phyloP scores from a whole-genome alignment of 768 basidiomycete species.

The Amanita muscaria region DNA sequence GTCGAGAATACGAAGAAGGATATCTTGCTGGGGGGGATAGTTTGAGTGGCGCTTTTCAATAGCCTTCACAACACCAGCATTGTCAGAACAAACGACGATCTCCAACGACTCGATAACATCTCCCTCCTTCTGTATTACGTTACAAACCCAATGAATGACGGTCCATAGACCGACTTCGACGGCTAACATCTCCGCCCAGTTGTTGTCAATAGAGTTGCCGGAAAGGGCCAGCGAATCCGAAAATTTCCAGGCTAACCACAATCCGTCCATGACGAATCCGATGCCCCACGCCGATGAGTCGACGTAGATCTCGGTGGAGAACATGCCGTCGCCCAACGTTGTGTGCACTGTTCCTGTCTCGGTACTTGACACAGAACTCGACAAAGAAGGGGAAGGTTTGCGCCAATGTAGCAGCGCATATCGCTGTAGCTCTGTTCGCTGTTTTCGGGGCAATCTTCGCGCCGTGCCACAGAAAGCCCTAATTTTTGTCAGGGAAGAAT shows the following conservation, averaged over 20 bases:
- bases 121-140: slow-evolving; percentile 8
- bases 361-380: too few species aligned
- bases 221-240: neutral
- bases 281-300: too few species aligned
- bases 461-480: neutral
- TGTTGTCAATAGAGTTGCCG: slow-evolving; percentile 17
- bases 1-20: slow-evolving; percentile 5
- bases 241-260: too few species aligned
- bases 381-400: neutral
- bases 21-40: neutral
- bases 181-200: slow-evolving; percentile 36
- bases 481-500: neutral
- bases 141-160: too few species aligned
- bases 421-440: slow-evolving; percentile 4
- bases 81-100: slow-evolving; percentile 2
- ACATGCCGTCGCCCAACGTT: neutral
- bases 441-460: neutral
- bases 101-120: neutral
- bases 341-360: neutral
- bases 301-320: too few species aligned
- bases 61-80: slow-evolving; percentile 5
- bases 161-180: slow-evolving; percentile 29
- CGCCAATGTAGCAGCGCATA: slow-evolving; percentile 4
- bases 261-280: too few species aligned
- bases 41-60: neutral